Evolutionary conservation across 805 yeast genomes (phyloP), one percentile per base, ranked within the genome.

Genomic region (Tetrapisispora iriomotensis): DNA sequence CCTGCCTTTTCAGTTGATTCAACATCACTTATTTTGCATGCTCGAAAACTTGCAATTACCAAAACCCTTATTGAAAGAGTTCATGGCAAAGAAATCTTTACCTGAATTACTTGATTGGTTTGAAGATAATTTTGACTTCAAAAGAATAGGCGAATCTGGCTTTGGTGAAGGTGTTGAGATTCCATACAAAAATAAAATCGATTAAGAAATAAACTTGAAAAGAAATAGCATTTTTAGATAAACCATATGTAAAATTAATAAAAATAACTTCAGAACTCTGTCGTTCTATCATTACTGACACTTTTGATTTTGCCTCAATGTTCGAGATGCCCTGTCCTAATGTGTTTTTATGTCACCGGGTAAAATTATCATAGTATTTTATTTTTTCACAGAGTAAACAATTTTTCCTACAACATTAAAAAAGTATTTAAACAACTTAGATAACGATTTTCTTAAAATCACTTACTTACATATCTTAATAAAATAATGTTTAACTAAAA

Each of bases 11-110:
- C 75, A 88, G 54, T 67, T 90, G 28, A 69, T 78, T 3, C 95
- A 86, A 58, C 96, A 90, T 54, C 97, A 90, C 61, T 58, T 92
- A 39, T 74, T 82, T 9, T 83, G 92, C 58, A 90, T 92, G 97
- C 60, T 87, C 46, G 83, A 77, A 29, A 60, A 54, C 29, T 68
- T 70, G 43, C 67, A 62, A 38, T 40, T 79, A 8, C 53, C 69
- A 2, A 74, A 72, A 47, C 49, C 56, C 1, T 59, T 72, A 32
- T 65, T 76, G 34, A 74, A 74, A 48, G 77, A 72, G 45, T 64
- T 92, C 70, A 87, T 87, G 67, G 72, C 71, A 34, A 57, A 71
- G 36, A 70, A 66, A 21, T 68, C 68, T 30, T 60, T 83, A 44
- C 67, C 77, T 6, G 83, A 81, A 43, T 58, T 90, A 50, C 57